These are phyloP conservation scores for Theobroma grandiflorum DNA, from an alignment of 441 rosid species.

Conservation along the genomic window DNA sequence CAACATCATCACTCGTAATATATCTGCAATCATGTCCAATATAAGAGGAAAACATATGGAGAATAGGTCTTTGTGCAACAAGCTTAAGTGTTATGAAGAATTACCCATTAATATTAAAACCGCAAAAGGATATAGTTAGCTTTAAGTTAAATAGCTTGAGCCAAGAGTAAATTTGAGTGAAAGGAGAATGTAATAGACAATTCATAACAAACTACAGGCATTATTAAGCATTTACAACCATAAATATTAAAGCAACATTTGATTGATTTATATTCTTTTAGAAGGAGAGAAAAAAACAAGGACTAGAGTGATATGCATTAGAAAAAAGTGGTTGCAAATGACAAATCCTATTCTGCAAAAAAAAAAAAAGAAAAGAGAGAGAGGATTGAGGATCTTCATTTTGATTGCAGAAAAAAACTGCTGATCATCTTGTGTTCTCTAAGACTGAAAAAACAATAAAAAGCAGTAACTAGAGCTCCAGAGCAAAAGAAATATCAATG, in stretches of 20 bases:
- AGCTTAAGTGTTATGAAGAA: slow-evolving; percentile 5
- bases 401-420: background rate
- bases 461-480: background rate
- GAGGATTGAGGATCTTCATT: slow-evolving; percentile 13
- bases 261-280: background rate
- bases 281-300: background rate
- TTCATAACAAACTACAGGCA: background rate
- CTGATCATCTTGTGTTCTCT: background rate
- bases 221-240: slow-evolving; percentile 1
- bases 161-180: background rate
- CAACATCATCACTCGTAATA: slow-evolving; percentile 75
- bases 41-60: background rate
- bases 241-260: background rate
- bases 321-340: background rate
- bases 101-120: background rate
- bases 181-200: background rate
- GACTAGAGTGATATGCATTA: background rate
- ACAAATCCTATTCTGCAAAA: background rate
- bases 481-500: background rate
- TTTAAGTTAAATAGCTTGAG: background rate
- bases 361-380: background rate
- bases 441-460: slow-evolving; percentile 14
- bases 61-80: slow-evolving; percentile 5
- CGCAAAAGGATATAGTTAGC: background rate
- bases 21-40: slow-evolving; percentile 58